phyloP scores from a whole-genome alignment of 352 stramenopile species.

The Plasmopara halstedii region DNA sequence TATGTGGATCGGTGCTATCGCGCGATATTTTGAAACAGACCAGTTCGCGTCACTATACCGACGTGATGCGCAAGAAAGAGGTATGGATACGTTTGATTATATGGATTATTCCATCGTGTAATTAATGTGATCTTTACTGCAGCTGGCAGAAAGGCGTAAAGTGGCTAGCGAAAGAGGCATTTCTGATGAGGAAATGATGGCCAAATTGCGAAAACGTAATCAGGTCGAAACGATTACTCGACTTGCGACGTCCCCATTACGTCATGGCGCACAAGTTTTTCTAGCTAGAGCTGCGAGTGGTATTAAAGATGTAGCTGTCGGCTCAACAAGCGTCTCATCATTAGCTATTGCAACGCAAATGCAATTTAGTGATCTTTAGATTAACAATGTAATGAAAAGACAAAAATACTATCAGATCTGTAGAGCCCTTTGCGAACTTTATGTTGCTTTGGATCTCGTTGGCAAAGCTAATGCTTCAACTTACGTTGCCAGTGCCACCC shows the following conservation, averaged over 20 bases:
- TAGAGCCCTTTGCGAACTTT: constrained; percentile 15
- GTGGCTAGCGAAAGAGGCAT: constrained; percentile 71
- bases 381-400: constrained; percentile 7
- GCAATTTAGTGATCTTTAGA: constrained; percentile 52
- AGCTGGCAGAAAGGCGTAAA: constrained; percentile 71
- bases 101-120: too few species aligned
- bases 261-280: constrained; percentile 27
- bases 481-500: constrained; percentile 78
- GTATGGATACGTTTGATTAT: constrained; percentile 17
- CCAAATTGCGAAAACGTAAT: constrained; percentile 67
- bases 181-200: constrained; percentile 77
- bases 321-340: constrained; percentile 15
- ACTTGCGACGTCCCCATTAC: constrained; percentile 55
- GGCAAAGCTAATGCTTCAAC: constrained; percentile 25
- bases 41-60: constrained; percentile 70
- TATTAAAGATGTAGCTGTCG: constrained; percentile 2
- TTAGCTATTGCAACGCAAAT: constrained; percentile 69
- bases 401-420: constrained; percentile 33
- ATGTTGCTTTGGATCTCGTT: constrained; percentile 4
- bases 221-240: constrained; percentile 59
- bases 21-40: constrained; percentile 84
- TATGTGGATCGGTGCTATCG: constrained; percentile 58
- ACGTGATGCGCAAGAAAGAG: constrained; percentile 80
- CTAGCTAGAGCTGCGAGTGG: constrained; percentile 25
- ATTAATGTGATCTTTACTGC: background rate